These are phyloP conservation scores for Carex kokanica DNA, from an alignment of 176 grass and related monocot genomes.

Conservation along the genomic window DNA sequence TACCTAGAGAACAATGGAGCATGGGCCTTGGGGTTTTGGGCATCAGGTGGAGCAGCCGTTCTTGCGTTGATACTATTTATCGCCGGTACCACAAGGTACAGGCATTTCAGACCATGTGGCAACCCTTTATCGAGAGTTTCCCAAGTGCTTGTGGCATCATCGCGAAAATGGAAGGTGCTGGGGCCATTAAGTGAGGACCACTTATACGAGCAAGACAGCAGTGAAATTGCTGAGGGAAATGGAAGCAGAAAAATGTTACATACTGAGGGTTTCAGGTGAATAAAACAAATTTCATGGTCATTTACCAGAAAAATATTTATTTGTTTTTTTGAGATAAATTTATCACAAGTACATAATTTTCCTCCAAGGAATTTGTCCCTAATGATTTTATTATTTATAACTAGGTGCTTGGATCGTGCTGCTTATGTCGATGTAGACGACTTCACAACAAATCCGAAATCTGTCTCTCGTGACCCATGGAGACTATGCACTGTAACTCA, in stretches of 20 bases:
- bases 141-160: conserved; percentile 60
- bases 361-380: neutral
- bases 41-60: conserved; percentile 50
- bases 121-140: conserved; percentile 58
- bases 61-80: conserved; percentile 61
- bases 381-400: neutral
- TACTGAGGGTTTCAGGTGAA: conserved; percentile 50
- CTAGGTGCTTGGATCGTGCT: conserved; percentile 72
- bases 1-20: conserved; percentile 70
- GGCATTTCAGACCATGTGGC: conserved; percentile 49
- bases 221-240: conserved; percentile 15
- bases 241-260: conserved; percentile 48
- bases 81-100: conserved; percentile 44
- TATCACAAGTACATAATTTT: neutral
- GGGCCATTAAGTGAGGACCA: conserved; percentile 15
- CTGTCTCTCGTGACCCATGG: conserved; percentile 45
- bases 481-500: conserved; percentile 77
- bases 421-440: conserved; percentile 29
- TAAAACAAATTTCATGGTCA: neutral
- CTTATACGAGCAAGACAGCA: conserved; percentile 55
- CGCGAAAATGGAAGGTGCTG: conserved; percentile 54
- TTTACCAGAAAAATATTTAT: neutral
- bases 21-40: conserved; percentile 80
- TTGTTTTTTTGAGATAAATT: neutral
- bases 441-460: conserved; percentile 21